phyloP scores from a whole-genome alignment of 2,329 filamentous ascomycete genomes.

The Dactylellina drechsleri region DNA sequence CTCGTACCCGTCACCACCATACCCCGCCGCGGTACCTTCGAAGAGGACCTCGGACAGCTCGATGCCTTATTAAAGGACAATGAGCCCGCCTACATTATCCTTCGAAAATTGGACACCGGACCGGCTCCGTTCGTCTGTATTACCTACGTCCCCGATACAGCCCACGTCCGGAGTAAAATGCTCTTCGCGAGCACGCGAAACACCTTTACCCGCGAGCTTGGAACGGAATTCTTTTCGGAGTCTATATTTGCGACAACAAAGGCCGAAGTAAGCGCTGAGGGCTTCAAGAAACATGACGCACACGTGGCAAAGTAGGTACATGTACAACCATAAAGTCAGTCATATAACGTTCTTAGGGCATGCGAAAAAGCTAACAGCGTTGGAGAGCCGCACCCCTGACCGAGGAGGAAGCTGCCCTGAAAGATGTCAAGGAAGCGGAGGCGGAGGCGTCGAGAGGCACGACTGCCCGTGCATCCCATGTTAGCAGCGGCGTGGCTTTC shows the following conservation, averaged over 20 bases:
- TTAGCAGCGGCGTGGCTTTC: slow-evolving; percentile 66
- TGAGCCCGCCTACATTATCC: slow-evolving; percentile 77
- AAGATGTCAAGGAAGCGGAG: slow-evolving; percentile 79
- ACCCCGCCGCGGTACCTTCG: slow-evolving; percentile 69
- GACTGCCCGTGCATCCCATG: slow-evolving; percentile 66
- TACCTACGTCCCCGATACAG: slow-evolving; percentile 81
- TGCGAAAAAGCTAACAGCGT: slow-evolving; percentile 2
- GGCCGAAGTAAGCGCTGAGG: slow-evolving; percentile 74
- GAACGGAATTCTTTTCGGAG: slow-evolving; percentile 80
- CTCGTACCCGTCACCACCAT: slow-evolving; percentile 72
- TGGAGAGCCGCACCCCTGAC: slow-evolving; percentile 73
- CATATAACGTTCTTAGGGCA: not conserved
- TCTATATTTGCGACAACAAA: slow-evolving; percentile 77
- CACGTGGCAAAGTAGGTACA: slow-evolving; percentile 65
- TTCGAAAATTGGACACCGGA: slow-evolving; percentile 71
- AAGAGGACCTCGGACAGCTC: slow-evolving; percentile 72
- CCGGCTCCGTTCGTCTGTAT: slow-evolving; percentile 72
- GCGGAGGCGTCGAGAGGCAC: slow-evolving; percentile 78
- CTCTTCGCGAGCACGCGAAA: slow-evolving; percentile 81
- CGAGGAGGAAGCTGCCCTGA: slow-evolving; percentile 77
- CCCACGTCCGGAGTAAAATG: slow-evolving; percentile 86
- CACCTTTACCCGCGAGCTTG: slow-evolving; percentile 79
- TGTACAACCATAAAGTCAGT: not conserved
- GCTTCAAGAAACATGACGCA: slow-evolving; percentile 77
- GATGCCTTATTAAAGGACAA: slow-evolving; percentile 72